Conservation (phyloP, 2,329 filamentous ascomycete genomes). For the Boeremia exigua region DNA sequence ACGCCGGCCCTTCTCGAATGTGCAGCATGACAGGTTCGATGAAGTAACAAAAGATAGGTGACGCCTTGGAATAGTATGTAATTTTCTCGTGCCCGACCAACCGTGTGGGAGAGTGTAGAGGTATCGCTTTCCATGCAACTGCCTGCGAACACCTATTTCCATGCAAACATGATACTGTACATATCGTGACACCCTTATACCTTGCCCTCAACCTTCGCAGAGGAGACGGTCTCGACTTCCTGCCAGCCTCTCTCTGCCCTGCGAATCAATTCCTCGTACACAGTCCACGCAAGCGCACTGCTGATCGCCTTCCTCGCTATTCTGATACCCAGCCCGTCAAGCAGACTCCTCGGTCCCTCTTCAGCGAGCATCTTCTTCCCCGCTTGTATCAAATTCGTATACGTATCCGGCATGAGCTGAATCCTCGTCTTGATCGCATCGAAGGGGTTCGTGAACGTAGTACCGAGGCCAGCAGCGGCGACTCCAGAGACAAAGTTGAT, state of each 20-base stretch:
- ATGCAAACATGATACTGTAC: slow-evolving; percentile 8
- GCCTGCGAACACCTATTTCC: not conserved
- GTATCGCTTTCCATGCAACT: not conserved
- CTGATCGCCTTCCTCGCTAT: slow-evolving; percentile 92
- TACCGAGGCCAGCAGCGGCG: slow-evolving; percentile 80
- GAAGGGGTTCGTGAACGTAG: slow-evolving; percentile 91
- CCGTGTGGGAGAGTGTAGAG: slow-evolving; percentile 6
- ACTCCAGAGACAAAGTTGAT: slow-evolving; percentile 89
- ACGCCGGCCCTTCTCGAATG: slow-evolving; percentile 10
- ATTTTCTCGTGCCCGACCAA: too few relatives aligned
- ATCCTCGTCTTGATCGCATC: slow-evolving; percentile 95
- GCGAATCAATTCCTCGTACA: slow-evolving; percentile 92
- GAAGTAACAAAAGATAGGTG: not conserved
- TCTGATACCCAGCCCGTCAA: slow-evolving; percentile 83
- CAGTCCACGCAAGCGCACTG: slow-evolving; percentile 94
- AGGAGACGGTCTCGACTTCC: slow-evolving; percentile 34
- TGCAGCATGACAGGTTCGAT: not conserved
- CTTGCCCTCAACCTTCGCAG: slow-evolving; percentile 19
- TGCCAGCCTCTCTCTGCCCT: slow-evolving; percentile 63
- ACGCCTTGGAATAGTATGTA: too few relatives aligned
- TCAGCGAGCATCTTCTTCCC: slow-evolving; percentile 78
- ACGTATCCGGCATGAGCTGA: slow-evolving; percentile 83
- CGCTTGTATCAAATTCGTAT: slow-evolving; percentile 82
- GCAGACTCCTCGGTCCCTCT: slow-evolving; percentile 80
- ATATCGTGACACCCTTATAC: slow-evolving; percentile 8